Conservation (phyloP, 1,284 basidiomycete species). For the Phellopilus nigrolimitatus region DNA sequence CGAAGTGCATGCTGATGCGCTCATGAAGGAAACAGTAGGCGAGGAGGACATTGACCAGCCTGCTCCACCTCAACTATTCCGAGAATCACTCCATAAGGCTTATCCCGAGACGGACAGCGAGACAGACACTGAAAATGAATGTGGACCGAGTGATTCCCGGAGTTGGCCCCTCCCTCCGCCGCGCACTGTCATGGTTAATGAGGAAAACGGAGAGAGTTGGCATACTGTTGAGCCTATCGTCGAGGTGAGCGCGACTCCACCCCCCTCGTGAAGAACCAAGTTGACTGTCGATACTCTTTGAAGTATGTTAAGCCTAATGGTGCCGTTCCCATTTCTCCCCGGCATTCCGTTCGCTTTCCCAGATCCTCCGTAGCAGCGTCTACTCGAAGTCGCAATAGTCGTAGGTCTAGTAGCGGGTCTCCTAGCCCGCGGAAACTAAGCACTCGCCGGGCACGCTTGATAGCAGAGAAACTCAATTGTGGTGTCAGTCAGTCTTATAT, state of each 20-base stretch:
- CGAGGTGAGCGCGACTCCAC: slow-evolving; percentile 7
- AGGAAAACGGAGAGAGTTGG: slow-evolving; percentile 13
- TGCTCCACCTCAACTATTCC: too few species aligned
- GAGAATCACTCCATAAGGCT: too few species aligned
- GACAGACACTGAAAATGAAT: neutral
- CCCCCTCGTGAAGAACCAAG: neutral
- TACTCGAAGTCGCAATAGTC: neutral
- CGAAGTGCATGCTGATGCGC: too few species aligned
- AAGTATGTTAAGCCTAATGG: slow-evolving; percentile 8
- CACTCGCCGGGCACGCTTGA: slow-evolving; percentile 8
- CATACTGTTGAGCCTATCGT: slow-evolving; percentile 11
- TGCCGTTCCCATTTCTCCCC: neutral
- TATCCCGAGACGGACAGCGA: neutral
- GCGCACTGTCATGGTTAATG: slow-evolving; percentile 14
- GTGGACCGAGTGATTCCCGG: neutral
- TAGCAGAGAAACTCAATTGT: slow-evolving; percentile 2
- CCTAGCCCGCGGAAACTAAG: slow-evolving; percentile 7
- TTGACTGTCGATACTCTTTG: neutral
- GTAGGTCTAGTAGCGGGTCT: neutral
- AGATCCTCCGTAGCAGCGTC: slow-evolving; percentile 2
- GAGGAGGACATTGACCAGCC: too few species aligned
- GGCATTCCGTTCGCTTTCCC: slow-evolving; percentile 11
- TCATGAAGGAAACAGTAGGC: too few species aligned
- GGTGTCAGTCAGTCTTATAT: neutral
- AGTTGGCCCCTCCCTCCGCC: slow-evolving; percentile 15